Percentiles rank a stretch among this genome's conserved stretches.
Conservation (phyloP, 192 early-diverging fungal species). For the Linnemannia elongata region DNA sequence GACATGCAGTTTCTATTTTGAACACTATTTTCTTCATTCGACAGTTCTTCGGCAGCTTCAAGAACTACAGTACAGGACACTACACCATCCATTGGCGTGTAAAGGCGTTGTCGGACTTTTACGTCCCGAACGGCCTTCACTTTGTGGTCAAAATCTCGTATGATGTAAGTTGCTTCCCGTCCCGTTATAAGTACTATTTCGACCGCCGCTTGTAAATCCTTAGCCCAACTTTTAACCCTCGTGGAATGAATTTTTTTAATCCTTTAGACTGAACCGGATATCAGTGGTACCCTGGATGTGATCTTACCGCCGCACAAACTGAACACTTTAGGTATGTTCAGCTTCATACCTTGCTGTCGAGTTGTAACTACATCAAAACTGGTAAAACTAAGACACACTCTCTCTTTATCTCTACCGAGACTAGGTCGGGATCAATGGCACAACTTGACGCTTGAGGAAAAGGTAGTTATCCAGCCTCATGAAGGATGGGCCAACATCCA, state of each 20-base stretch:
- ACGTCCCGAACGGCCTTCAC: slow-evolving; percentile 39
- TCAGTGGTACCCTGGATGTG: slow-evolving; percentile 45
- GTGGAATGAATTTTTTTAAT: background rate
- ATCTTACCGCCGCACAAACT: slow-evolving; percentile 31
- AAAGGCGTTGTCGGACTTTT: slow-evolving; percentile 29
- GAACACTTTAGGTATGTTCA: slow-evolving; percentile 25
- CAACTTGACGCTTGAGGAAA: slow-evolving; percentile 39
- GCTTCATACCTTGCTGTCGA: background rate
- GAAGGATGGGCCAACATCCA: slow-evolving; percentile 21
- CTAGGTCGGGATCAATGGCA: slow-evolving; percentile 35
- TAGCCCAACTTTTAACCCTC: background rate
- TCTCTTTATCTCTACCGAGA: background rate
- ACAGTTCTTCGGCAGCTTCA: slow-evolving; percentile 32
- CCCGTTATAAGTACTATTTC: background rate
- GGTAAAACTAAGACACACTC: background rate
- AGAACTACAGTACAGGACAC: slow-evolving; percentile 29
- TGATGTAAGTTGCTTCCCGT: slow-evolving; percentile 19
- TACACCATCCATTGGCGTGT: slow-evolving; percentile 41
- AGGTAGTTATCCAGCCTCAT: slow-evolving; percentile 37
- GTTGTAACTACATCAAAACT: background rate
- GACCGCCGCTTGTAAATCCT: background rate
- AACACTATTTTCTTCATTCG: background rate
- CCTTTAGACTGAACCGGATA: slow-evolving; percentile 39
- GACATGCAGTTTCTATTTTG: background rate
- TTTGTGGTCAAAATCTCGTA: slow-evolving; percentile 40